Evolutionary conservation across 2,329 filamentous ascomycete genomes (phyloP), one percentile per base, ranked within the genome.

Genomic region (Nothophoma quercina): DNA sequence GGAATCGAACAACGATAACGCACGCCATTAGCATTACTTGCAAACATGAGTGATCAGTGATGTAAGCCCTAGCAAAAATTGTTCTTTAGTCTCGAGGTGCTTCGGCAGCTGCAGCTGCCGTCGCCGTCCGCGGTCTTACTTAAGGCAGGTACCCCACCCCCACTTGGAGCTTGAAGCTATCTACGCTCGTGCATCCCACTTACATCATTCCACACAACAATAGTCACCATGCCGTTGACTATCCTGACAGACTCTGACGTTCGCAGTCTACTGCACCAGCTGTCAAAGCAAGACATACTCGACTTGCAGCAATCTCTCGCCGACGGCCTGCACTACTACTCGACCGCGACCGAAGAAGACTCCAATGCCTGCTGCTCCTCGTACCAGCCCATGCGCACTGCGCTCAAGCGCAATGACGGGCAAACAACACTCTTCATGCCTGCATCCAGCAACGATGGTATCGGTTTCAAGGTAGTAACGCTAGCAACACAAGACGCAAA

Each of bases 371-470:
- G 83, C 60, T 83, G 81, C 46, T 81, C 83, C 2, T 78, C 79
- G 8, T 86, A 84, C 56, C 87, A 89, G 55, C 86, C 86, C 1
- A 79, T 82, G 50, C 79, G 85, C 32, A 87, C 85, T 1, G 77
- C 81, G 2, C 79, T 89, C 44, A 83, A 83, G 44, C 81, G 83
- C 10, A 81, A 81, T 43, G 81, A 86, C 78, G 85, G 85, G 3
- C 80, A 81, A 25, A 85, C 83, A 1, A 88, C 85, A 3, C 75
- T 89, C 8, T 87, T 88, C 72, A 87, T 88, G 85, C 87, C 87
- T 2, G 85, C 85, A 10, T 85, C 79, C 30, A 84, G 83, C 12
- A 81, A 82, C 23, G 78, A 80, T 32, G 81, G 82, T 2, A 77
- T 87, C 15, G 87, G 86, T 5, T 82, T 88, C 57, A 89, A 88